These are phyloP conservation scores for Daldinia sp. DNA, from an alignment of 2,329 filamentous ascomycete genomes.

Conservation along the genomic window DNA sequence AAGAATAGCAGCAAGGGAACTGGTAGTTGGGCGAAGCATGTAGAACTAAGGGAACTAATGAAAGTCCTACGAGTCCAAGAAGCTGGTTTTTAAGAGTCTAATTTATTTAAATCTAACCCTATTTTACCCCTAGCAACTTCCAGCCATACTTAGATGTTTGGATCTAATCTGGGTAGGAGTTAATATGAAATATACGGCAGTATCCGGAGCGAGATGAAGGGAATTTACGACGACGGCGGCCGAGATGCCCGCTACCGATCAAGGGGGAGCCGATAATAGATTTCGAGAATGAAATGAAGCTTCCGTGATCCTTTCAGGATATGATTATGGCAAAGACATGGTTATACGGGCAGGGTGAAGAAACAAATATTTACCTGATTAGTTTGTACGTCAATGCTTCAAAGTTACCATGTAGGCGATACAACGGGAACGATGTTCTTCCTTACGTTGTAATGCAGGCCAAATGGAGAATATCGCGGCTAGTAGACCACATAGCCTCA, in stretches of 20 bases:
- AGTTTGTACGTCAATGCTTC: background rate
- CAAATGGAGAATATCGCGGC: conserved; percentile 6
- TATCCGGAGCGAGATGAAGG: conserved; percentile 14
- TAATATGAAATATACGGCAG: background rate
- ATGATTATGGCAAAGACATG: conserved; percentile 2
- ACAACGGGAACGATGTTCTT: background rate
- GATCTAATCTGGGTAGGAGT: conserved; percentile 9
- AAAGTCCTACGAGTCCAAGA: background rate
- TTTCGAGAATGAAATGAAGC: conserved; percentile 17
- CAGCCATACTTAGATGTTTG: background rate
- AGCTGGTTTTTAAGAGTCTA: conserved; percentile 8
- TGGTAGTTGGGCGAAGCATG: background rate
- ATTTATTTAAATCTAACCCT: conserved; percentile 1
- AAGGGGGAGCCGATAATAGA: background rate
- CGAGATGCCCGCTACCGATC: conserved; percentile 7
- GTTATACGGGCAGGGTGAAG: background rate
- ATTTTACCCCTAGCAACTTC: conserved; percentile 7
- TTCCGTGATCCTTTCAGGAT: conserved; percentile 20
- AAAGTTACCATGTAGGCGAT: background rate
- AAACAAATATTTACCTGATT: conserved; percentile 10
- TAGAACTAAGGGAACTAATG: background rate
- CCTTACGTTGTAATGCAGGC: background rate
- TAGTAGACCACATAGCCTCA: conserved; percentile 30
- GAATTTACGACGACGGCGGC: background rate
- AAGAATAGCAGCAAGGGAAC: background rate